Evolutionary conservation across 1,284 basidiomycete genomes (phyloP).

Genomic region (Trametes pubescens): DNA sequence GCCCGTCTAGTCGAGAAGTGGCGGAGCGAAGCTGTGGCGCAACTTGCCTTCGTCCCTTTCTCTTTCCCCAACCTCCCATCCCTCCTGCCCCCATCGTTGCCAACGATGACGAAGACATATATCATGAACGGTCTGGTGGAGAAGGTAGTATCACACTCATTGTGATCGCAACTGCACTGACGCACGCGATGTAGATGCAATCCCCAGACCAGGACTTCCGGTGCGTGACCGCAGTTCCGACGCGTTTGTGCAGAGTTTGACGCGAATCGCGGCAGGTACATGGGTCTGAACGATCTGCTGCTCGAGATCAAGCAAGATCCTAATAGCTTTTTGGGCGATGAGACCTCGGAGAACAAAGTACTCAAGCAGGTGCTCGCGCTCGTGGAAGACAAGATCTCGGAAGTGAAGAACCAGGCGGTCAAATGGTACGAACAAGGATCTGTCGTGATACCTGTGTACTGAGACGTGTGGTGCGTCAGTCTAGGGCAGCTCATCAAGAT

Average conservation of each 20-base stretch:
- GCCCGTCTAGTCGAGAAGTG: slow-evolving; percentile 23
- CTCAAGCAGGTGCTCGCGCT: slow-evolving; percentile 83
- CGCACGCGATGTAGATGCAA: slow-evolving; percentile 67
- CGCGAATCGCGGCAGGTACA: slow-evolving; percentile 67
- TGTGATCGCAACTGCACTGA: slow-evolving; percentile 11
- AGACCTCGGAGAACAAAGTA: slow-evolving; percentile 82
- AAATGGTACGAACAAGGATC: slow-evolving; percentile 73
- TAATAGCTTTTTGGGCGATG: slow-evolving; percentile 78
- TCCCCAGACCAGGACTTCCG: slow-evolving; percentile 86
- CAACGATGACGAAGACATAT: slow-evolving; percentile 81
- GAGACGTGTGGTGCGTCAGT: slow-evolving; percentile 49
- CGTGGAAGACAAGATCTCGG: slow-evolving; percentile 93
- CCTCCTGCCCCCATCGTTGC: slow-evolving; percentile 14
- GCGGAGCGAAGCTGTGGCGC: slow-evolving; percentile 32
- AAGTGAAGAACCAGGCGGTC: slow-evolving; percentile 98
- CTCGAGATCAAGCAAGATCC: slow-evolving; percentile 83
- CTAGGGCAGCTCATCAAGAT: slow-evolving; percentile 89
- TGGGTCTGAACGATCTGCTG: slow-evolving; percentile 94
- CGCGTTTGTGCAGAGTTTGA: slow-evolving; percentile 23
- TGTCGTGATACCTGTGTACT: neutral
- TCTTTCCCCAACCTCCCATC: slow-evolving; percentile 8
- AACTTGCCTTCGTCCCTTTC: slow-evolving; percentile 22
- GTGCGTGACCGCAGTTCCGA: slow-evolving; percentile 48
- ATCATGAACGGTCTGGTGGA: slow-evolving; percentile 83
- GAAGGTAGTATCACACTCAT: slow-evolving; percentile 57